phyloP scores from a whole-genome alignment of 2,329 filamentous ascomycete genomes.

The Leptographium flavum region DNA sequence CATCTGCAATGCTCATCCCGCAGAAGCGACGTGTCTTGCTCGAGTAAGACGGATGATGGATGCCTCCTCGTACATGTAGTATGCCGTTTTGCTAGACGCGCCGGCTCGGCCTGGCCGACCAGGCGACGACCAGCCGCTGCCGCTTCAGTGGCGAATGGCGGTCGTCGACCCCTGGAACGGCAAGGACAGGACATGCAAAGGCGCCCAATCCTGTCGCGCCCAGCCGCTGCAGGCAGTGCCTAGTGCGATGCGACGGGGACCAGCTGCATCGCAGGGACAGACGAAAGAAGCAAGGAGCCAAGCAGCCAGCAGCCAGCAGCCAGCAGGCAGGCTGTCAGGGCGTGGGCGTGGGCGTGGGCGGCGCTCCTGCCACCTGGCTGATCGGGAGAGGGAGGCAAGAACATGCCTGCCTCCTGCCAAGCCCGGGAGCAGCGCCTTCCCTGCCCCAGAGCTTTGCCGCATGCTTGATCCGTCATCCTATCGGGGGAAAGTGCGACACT shows the following conservation, averaged over 20 bases:
- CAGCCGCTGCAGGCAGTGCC: conserved; percentile 6
- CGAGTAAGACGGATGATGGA: too few species aligned
- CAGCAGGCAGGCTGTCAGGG: too few species aligned
- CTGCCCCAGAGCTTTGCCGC: not conserved
- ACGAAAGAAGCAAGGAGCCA: not conserved
- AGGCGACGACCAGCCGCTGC: too few species aligned
- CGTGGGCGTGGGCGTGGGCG: not conserved
- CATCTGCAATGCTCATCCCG: not conserved
- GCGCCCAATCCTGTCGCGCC: conserved; percentile 9
- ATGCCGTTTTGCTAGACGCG: too few species aligned
- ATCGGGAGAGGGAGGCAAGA: not conserved
- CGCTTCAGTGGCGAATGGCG: too few species aligned
- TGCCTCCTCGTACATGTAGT: too few species aligned
- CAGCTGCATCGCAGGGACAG: not conserved
- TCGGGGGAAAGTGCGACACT: too few species aligned
- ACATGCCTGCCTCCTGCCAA: not conserved
- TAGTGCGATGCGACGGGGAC: conserved; percentile 7
- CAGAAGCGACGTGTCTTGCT: not conserved
- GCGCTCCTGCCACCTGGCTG: not conserved
- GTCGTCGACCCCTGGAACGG: too few species aligned
- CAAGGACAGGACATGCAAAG: not conserved
- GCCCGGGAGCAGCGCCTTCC: not conserved
- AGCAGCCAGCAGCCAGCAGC: too few species aligned
- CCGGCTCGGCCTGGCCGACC: too few species aligned
- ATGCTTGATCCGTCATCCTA: not conserved